Base-by-base conservation (phyloP, 2,329 filamentous ascomycete species). In the Cordyceps farinosa region DNA sequence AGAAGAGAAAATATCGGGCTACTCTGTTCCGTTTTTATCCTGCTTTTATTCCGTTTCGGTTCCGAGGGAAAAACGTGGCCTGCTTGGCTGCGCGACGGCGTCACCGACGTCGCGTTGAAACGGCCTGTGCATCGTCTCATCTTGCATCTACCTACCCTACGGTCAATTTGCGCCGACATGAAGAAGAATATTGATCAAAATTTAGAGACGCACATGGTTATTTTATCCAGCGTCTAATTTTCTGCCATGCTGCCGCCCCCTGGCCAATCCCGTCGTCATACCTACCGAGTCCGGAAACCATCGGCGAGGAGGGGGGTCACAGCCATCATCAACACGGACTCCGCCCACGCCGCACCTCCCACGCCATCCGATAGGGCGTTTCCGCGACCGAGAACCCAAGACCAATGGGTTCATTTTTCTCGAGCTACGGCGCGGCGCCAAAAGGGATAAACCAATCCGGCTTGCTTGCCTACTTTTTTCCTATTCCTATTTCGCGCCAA, bases 281-380 rank as follows among this genome's bases (percentile, higher is more conserved):
- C 5, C 22, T 40, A 17, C 42, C n/a, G 30, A 57, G 6, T 13
- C 40, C 17, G 7, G 27, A 27, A 44, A 22, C 38, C 38, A 10
- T 34, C 27, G 29, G 17, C 40, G 40, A 32, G 17, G 40, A 56
- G 29, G 29, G 29, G 40, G 22, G 22, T 22, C 29, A 42, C 17
- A 44, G 38, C 38, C 38, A 27, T 8, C 54, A 45, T 8, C 54
- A 45, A 27, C 53, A 56, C 13, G 29, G 17, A 38, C 55, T 47
- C 42, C 55, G 44, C 55, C 22, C 42, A 48, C 44, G n/a, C 55
- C 36, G 13, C 27, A n/a, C 27, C 8, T 30, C 17, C 40, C 22
- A 34, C 54, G 36, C 15, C 45, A 59, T 59, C 22, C 56, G 45
- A 51, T 32, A 51, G 34, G 47, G 45, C 27, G 45, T 59, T 59